Evolutionary conservation across 2,329 filamentous ascomycete genomes (phyloP).

Genomic region (Penicillium sp.): DNA sequence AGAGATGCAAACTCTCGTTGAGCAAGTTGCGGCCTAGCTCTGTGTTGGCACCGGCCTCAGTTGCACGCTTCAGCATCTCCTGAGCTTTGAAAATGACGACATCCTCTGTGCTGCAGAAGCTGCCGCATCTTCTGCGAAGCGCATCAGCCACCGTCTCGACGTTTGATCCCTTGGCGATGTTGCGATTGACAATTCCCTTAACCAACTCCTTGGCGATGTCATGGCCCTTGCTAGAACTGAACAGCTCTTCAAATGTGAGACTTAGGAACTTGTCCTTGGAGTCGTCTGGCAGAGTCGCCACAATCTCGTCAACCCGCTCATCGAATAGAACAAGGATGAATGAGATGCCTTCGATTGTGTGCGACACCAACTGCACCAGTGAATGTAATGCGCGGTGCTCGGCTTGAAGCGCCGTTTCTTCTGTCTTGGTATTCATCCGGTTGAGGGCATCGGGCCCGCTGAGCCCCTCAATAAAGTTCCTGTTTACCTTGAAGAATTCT

Average conservation of each 20-base stretch:
- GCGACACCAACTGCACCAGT: conserved; percentile 79
- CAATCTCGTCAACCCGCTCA: conserved; percentile 86
- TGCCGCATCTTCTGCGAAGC: conserved; percentile 87
- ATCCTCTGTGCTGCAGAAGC: conserved; percentile 96
- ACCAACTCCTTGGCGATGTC: conserved; percentile 92
- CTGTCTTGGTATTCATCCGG: conserved; percentile 75
- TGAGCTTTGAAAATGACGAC: conserved; percentile 98
- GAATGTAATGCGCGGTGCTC: conserved; percentile 92
- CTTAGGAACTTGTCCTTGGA: conserved; percentile 69
- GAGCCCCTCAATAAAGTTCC: conserved; percentile 86
- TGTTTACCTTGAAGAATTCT: conserved; percentile 84
- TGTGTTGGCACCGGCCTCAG: conserved; percentile 72
- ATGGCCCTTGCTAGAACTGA: conserved; percentile 75
- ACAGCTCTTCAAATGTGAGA: conserved; percentile 85
- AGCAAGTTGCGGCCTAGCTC: conserved; percentile 77
- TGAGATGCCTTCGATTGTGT: conserved; percentile 93
- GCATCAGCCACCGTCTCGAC: conserved; percentile 97
- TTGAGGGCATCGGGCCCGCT: conserved; percentile 87
- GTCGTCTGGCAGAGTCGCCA: conserved; percentile 70
- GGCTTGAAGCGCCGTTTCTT: conserved; percentile 87
- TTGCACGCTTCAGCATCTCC: conserved; percentile 86
- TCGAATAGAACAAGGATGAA: conserved; percentile 95
- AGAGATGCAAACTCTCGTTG: conserved; percentile 84
- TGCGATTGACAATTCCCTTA: conserved; percentile 96
- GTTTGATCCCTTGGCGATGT: conserved; percentile 94